These are phyloP conservation scores for Aspergillus saccharolyticus DNA, from an alignment of 495 filamentous ascomycete species.

Conservation along the genomic window DNA sequence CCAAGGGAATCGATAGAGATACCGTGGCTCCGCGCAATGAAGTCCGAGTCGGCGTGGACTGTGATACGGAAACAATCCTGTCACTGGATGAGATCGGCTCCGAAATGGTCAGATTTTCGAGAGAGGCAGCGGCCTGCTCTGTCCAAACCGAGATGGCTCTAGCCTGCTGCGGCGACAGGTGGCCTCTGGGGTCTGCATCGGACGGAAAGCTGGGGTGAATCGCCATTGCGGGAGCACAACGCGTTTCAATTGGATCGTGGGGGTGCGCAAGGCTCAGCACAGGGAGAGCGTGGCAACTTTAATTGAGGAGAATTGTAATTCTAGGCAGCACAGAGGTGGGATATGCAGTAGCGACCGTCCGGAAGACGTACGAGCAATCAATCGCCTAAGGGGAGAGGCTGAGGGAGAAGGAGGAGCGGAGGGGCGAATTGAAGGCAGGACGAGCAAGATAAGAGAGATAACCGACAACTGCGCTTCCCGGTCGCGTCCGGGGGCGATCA, in stretches of 20 bases:
- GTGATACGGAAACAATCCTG: constrained; percentile 7
- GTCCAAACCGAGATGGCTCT: constrained; percentile 50
- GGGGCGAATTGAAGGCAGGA: background rate
- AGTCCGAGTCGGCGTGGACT: constrained; percentile 24
- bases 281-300: background rate
- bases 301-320: background rate
- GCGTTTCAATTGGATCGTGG: background rate
- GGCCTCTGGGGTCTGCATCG: constrained; percentile 21
- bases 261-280: constrained; percentile 1
- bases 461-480: constrained; percentile 8
- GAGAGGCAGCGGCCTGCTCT: constrained; percentile 43
- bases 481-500: constrained; percentile 14
- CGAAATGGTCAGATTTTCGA: constrained; percentile 39
- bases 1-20: constrained; percentile 47
- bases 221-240: constrained; percentile 28
- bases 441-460: constrained; percentile 10
- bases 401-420: background rate
- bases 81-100: constrained; percentile 21
- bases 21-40: constrained; percentile 35
- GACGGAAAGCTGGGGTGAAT: constrained; percentile 37
- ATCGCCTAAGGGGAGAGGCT: background rate
- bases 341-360: background rate
- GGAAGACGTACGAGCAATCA: background rate
- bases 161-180: constrained; percentile 39
- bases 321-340: background rate